Base-by-base conservation (phyloP, 1,284 basidiomycete species). In the Pyrrhoderma noxium region DNA sequence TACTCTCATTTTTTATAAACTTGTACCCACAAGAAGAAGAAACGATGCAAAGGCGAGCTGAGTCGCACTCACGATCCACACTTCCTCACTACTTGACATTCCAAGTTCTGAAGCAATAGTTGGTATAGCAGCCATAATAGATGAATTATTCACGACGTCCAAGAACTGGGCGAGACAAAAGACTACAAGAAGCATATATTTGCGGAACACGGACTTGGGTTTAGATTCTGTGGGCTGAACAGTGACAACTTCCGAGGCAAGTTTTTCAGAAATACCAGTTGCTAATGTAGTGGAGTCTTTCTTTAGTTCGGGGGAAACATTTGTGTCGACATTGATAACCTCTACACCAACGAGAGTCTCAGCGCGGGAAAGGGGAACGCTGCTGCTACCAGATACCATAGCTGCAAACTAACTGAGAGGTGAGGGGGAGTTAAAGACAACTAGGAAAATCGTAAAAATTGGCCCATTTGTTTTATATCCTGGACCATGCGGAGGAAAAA, bases 91-190 rank as follows among this genome's bases (percentile, higher is more conserved):
- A 23, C 58, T 51, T 37, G 56, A 51, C 42, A 67, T 64, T 41
- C 56, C 37, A 39, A 68, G 56, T 16, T 59, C 53, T 16, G 14
- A 25, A n/a, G 57, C 53, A 42, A 67, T 55, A 37, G 54, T 47
- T 8, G 65, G 62, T 18, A 64, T 59, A 2, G 61, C 62, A 8
- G 60, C 51, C 40, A 65, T 59, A 19, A 48, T 11, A 27, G 70
- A 67, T 2, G 73, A 70, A 58, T 71, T 76, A 62, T 71, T 73
- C 67, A 75, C 71, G 8, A 73, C 59, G 34, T 71, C 73, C 56
- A 78, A 61, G 59, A 72, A 74, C 53, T 74, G 70, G 3, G 73
- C 70, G 19, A 68, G 61, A 51, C 73, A 74, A 56, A 74, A 73
- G 36, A 71, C 58, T 14, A 63, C 47, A 16, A 76, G 63, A 7